Percentiles rank a stretch among this genome's conserved stretches.
Conservation (phyloP, 2,329 filamentous ascomycete species). For the Lachnellula hyalina region DNA sequence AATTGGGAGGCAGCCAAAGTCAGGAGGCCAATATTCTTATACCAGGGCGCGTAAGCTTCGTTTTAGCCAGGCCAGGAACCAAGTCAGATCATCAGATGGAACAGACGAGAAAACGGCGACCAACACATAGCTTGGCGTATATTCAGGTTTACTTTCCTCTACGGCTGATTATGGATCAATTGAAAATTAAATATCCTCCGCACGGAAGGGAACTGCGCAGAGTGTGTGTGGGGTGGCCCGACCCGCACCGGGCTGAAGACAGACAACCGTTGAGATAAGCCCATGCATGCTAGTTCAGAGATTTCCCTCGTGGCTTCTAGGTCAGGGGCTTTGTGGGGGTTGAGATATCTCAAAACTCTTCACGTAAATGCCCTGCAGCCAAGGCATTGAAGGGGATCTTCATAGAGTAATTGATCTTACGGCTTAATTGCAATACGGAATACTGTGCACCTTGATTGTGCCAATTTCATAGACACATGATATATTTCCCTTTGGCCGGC, state of each 20-base stretch:
- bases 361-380: background rate
- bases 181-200: background rate
- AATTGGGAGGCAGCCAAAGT: background rate
- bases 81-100: background rate
- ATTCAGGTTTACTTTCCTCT: background rate
- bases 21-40: background rate
- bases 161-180: background rate
- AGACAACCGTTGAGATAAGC: too few relatives aligned
- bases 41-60: slow-evolving; percentile 5
- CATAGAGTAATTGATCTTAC: background rate
- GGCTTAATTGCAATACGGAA: too few relatives aligned
- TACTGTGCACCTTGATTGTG: too few relatives aligned
- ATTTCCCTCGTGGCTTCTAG: background rate
- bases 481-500: too few relatives aligned
- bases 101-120: background rate
- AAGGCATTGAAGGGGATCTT: background rate
- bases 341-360: background rate
- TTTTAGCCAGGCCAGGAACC: slow-evolving; percentile 1
- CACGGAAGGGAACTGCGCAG: too few relatives aligned
- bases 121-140: background rate
- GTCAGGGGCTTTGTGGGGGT: background rate
- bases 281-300: background rate
- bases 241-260: too few relatives aligned
- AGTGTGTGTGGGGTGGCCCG: too few relatives aligned
- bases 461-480: too few relatives aligned